Evolutionary conservation across 148 eudicot genomes (phyloP), one percentile per base, ranked within the genome.

Genomic region (Rhododendron molle): DNA sequence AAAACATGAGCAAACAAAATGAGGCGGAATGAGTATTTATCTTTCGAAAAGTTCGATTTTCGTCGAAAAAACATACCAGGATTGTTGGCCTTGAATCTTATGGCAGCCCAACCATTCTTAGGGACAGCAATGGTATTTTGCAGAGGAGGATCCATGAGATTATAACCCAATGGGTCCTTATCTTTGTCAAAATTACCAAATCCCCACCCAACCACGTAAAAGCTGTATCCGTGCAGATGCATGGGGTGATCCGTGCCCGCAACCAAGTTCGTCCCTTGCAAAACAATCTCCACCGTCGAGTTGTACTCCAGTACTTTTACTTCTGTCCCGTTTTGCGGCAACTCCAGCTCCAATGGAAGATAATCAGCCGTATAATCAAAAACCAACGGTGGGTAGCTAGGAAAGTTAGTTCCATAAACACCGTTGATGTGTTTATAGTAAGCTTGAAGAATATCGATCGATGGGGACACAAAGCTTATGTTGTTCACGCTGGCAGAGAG

Each of bases 201-300:
- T 26, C 85, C 85, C 81, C 56, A 82, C 23, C 85, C 88, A 10
- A 86, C 88, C 20, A 86, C 85, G 21, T 58, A 82, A 60, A 86
- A 86, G 16, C 82, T 86, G 14, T 86, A 38, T 67, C 88, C 88
- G 76, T 86, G 88, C 46, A 86, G 26, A 62, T 86, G 88, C 82
- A 86, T 76, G 50, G 88, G 88, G 26, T 86, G 88, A 43, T 82
- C 85, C 28, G 73, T 76, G 32, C 88, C 88, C 26, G 16, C 81
- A 74, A 60, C 85, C 72, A 82, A 3, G 46, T 82, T 86, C 58
- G 88, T 86, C 14, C 76, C 60, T 62, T 86, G 87, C 3, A 81
- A 74, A 54, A 86, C 87, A 36, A 86, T 44, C 87, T 86, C 87
- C 69, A 86, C 87, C 5, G 69, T 58, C 10, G 71, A 58, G 21